Evolutionary conservation across 169 alveolate species (phyloP), one percentile per base, ranked within the genome.

Genomic region (Cryptosporidium canis): DNA sequence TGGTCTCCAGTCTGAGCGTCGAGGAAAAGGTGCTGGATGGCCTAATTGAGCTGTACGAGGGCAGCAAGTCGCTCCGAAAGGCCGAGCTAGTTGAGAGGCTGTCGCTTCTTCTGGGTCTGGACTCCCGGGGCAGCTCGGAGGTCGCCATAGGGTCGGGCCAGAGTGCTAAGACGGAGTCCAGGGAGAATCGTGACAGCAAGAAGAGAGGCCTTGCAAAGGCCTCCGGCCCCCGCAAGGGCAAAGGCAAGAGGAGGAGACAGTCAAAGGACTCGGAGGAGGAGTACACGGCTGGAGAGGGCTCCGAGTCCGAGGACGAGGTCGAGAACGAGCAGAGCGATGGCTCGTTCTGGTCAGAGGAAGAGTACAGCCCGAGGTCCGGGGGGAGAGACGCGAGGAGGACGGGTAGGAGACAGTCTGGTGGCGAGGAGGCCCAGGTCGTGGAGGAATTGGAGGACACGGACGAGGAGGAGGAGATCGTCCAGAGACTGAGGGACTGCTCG

Each of bases 401-500:
- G n/a, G 31, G 27, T 29, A 61, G 27, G 27, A 61, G 37, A 27
- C 68, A 31, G 24, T 9, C 8, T 63, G 70, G 31, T 35, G 47
- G 31, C 29, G 55, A 47, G n/a, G 84, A 70, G 11, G 31, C n/a
- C 31, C 37, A 70, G 2, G 84, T 48, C 6, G 39, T 48, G 27
- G 41, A 68, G 21, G 48, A 58, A 31, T 51, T 33, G 7, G 93
- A 55, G 0, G 90, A 56, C 7, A 83, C 67, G 53, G 48, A 39
- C 39, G 92, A 82, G 3, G 87, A 85, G 18, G 91, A 67, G 0
- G 85, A 67, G 33, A 84, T 82, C 3, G 31, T 77, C 24, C 43
- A 37, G 24, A 67, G 37, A n/a, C 21, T 67, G 55, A 71, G 64
- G 43, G 66, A 71, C 14, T n/a, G 55, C 21, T 64, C 77, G 16